phyloP scores from a whole-genome alignment of 306 rosid genomes.

The Quillaja saponaria region DNA sequence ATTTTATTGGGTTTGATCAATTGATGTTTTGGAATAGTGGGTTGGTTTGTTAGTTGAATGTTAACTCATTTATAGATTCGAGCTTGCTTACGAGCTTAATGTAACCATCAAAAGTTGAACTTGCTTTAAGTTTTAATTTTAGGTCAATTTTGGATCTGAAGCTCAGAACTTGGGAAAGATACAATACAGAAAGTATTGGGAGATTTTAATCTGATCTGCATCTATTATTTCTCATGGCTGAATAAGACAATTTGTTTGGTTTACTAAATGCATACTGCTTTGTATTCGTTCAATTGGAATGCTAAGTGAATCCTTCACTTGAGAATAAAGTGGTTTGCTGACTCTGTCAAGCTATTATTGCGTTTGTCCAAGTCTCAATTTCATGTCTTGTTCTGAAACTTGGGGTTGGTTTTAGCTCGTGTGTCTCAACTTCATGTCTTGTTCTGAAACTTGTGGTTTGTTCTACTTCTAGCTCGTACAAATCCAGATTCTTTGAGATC shows the following conservation, averaged over 20 bases:
- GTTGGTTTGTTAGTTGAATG: conserved; percentile 5
- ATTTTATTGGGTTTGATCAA: background rate
- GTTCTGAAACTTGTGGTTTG: background rate
- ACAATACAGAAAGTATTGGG: background rate
- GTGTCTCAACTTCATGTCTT: background rate
- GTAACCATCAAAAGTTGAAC: background rate
- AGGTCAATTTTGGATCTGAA: conserved; percentile 30
- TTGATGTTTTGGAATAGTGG: conserved; percentile 2
- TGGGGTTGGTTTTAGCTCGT: background rate
- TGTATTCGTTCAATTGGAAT: conserved; percentile 19
- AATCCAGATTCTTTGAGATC: background rate
- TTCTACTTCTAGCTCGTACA: conserved; percentile 3
- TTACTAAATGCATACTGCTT: conserved; percentile 10
- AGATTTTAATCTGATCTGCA: conserved; percentile 23
- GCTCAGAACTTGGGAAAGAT: background rate
- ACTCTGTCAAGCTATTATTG: conserved; percentile 2
- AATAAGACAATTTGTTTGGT: background rate
- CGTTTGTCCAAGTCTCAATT: background rate
- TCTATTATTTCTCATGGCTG: background rate
- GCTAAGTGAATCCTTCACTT: background rate
- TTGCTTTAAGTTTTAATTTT: background rate
- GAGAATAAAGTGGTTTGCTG: background rate
- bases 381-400: background rate
- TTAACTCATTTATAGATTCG: conserved; percentile 28
- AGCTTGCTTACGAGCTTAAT: background rate